Conservation (phyloP, 1,284 basidiomycete species). For the Xerocomus nothofagi region DNA sequence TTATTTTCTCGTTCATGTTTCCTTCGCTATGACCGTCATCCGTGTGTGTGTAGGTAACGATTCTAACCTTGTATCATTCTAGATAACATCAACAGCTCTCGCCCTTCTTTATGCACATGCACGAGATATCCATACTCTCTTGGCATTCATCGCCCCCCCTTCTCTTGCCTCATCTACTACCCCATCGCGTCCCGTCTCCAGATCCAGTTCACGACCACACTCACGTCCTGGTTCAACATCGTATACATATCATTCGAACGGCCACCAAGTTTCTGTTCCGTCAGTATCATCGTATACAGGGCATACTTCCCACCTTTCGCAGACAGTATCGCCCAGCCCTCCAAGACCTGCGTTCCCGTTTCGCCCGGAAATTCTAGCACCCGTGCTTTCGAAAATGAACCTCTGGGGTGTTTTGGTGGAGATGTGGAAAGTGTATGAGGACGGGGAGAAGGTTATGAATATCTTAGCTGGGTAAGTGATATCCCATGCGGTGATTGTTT, state of each 20-base stretch:
- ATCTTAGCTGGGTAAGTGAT: constrained; percentile 65
- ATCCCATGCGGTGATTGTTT: not conserved
- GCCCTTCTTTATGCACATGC: constrained; percentile 32
- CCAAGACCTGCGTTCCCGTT: constrained; percentile 12
- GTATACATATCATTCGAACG: constrained; percentile 8
- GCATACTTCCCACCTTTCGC: constrained; percentile 9
- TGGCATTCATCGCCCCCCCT: constrained; percentile 20
- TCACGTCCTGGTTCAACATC: constrained; percentile 25
- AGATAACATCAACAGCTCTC: constrained; percentile 35
- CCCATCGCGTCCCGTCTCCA: constrained; percentile 23
- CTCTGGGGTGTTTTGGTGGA: constrained; percentile 30
- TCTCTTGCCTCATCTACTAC: constrained; percentile 5
- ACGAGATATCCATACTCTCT: constrained; percentile 23
- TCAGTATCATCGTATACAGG: constrained; percentile 10
- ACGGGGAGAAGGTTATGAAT: constrained; percentile 26
- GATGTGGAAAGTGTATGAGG: constrained; percentile 27
- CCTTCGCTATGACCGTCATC: not conserved
- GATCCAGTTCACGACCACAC: constrained; percentile 23
- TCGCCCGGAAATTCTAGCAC: constrained; percentile 69
- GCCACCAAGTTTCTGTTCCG: constrained; percentile 4
- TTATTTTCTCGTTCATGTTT: not conserved
- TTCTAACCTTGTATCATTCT: constrained; percentile 9
- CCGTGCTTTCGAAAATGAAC: constrained; percentile 69
- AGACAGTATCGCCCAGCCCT: not conserved
- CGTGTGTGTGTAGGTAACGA: not conserved